phyloP scores from a whole-genome alignment of 345 rosid species.

The Eucalyptus globulus region DNA sequence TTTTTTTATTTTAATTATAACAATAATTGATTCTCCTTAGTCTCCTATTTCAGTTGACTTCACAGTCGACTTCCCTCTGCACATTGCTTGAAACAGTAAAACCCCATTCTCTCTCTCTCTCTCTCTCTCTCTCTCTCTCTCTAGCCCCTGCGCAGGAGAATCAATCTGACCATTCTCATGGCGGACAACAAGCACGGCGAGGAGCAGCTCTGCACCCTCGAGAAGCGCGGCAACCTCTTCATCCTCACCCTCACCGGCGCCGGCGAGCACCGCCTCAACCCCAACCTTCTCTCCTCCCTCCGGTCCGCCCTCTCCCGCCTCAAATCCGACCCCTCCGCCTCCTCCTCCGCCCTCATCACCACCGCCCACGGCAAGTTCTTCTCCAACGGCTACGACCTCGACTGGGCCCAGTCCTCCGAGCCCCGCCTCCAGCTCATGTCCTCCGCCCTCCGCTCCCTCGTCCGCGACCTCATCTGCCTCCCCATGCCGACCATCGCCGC shows the following conservation, averaged over 20 bases:
- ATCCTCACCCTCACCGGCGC: constrained; percentile 37
- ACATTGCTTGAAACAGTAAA: neutral
- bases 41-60: neutral
- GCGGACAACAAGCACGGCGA: neutral
- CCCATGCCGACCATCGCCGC: constrained; percentile 68
- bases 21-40: neutral
- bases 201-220: constrained; percentile 32
- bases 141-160: neutral
- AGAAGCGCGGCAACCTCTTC: constrained; percentile 42
- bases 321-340: constrained; percentile 16
- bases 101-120: neutral
- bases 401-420: constrained; percentile 19
- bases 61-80: neutral
- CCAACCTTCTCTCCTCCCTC: constrained; percentile 22
- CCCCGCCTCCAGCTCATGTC: constrained; percentile 25
- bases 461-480: constrained; percentile 39
- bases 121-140: neutral
- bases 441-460: constrained; percentile 14
- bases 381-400: constrained; percentile 80
- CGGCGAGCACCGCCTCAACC: constrained; percentile 56
- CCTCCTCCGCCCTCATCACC: constrained; percentile 46
- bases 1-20: neutral
- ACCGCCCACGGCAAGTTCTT: constrained; percentile 66
- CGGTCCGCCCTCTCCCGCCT: constrained; percentile 26
- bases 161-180: neutral